Evolutionary conservation across 1,284 basidiomycete species (phyloP).

Genomic region (Kwoniella shivajii): DNA sequence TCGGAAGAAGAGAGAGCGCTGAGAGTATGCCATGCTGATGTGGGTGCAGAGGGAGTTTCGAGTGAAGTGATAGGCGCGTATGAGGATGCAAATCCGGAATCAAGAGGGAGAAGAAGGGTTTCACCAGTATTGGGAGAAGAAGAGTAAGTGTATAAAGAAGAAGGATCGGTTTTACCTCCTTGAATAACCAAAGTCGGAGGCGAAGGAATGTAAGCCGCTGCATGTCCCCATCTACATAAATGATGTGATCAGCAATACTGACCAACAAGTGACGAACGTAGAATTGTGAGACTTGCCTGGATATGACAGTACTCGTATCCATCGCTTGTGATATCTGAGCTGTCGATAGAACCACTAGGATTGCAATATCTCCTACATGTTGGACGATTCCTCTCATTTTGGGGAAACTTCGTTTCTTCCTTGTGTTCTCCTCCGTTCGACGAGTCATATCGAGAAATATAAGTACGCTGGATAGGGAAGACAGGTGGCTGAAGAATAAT

Average conservation of each 20-base stretch:
- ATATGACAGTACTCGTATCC: neutral
- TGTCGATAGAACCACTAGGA: neutral
- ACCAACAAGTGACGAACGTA: neutral
- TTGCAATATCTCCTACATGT: neutral
- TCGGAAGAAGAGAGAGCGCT: conserved; percentile 62
- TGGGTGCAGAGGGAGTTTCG: conserved; percentile 61
- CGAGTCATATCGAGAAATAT: neutral
- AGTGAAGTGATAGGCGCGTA: conserved; percentile 64
- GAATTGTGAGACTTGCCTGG: neutral
- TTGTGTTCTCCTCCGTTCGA: neutral
- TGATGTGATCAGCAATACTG: neutral
- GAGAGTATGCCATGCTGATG: conserved; percentile 77
- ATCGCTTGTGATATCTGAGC: neutral
- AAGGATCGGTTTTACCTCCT: conserved; percentile 74
- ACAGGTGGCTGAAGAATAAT: neutral
- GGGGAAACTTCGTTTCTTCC: neutral
- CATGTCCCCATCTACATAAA: conserved; percentile 77
- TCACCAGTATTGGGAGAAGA: conserved; percentile 72
- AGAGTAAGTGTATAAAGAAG: conserved; percentile 68
- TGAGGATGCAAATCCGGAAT: conserved; percentile 61
- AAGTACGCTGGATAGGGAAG: neutral
- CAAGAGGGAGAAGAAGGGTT: conserved; percentile 68
- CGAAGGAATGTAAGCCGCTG: conserved; percentile 61
- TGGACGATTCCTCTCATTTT: neutral
- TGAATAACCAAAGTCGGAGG: conserved; percentile 66